phyloP scores from a whole-genome alignment of 2,329 filamentous ascomycete genomes.

The Didymosphaeria variabile region DNA sequence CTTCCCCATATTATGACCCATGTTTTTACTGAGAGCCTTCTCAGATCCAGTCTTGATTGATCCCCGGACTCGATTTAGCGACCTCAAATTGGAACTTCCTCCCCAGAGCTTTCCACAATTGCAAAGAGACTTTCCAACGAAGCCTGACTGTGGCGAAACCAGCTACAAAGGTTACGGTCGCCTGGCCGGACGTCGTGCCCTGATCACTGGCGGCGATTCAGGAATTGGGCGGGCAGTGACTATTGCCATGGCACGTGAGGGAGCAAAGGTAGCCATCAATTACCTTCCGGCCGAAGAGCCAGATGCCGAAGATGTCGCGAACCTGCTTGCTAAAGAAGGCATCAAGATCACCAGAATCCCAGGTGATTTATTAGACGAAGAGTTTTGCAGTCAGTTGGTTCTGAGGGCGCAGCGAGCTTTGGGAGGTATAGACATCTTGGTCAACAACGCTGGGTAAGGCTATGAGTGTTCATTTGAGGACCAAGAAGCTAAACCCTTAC shows the following conservation, averaged over 20 bases:
- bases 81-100: slow-evolving; percentile 13
- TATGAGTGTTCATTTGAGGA: not conserved
- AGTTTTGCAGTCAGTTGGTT: slow-evolving; percentile 15
- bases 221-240: slow-evolving; percentile 24
- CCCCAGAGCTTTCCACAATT: slow-evolving; percentile 8
- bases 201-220: slow-evolving; percentile 27
- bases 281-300: slow-evolving; percentile 17
- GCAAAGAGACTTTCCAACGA: slow-evolving; percentile 13
- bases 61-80: slow-evolving; percentile 14
- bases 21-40: not conserved
- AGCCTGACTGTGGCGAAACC: slow-evolving; percentile 17
- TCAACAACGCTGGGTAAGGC: slow-evolving; percentile 20
- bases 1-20: not conserved
- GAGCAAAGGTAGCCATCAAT: slow-evolving; percentile 19
- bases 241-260: slow-evolving; percentile 19
- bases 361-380: slow-evolving; percentile 18
- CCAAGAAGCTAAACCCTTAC: not conserved
- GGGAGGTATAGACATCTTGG: slow-evolving; percentile 20
- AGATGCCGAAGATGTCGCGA: slow-evolving; percentile 16
- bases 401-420: slow-evolving; percentile 13
- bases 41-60: slow-evolving; percentile 12
- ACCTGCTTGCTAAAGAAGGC: slow-evolving; percentile 18
- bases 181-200: slow-evolving; percentile 34
- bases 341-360: slow-evolving; percentile 17
- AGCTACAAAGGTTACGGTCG: slow-evolving; percentile 41